Percentiles rank a stretch among this genome's conserved stretches.
Evolutionary conservation across 768 basidiomycete species (phyloP).

Genomic region (Rhizopogon roseolus): DNA sequence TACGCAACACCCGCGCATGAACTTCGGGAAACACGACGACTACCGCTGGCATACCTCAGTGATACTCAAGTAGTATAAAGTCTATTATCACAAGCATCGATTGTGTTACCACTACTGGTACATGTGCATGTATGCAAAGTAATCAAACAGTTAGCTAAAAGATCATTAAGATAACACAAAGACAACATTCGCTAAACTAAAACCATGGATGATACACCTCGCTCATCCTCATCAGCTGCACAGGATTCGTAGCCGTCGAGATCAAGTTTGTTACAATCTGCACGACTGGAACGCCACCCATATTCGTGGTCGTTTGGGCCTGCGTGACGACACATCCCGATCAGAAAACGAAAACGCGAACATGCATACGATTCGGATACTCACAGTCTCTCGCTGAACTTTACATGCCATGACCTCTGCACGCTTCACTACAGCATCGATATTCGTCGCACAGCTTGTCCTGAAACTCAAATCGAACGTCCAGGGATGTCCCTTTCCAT

Average conservation of each 20-base stretch:
- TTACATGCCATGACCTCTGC: conserved; percentile 86
- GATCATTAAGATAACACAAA: neutral
- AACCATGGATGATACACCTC: conserved; percentile 89
- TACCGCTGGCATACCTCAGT: neutral
- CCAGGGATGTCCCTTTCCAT: conserved; percentile 51
- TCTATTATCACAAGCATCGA: neutral
- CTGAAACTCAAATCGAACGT: conserved; percentile 57
- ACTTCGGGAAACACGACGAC: neutral
- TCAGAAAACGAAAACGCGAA: neutral
- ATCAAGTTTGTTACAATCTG: conserved; percentile 83
- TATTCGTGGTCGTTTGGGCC: conserved; percentile 18
- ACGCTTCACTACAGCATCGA: conserved; percentile 71
- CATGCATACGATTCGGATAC: conserved; percentile 1
- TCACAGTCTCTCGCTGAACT: conserved; percentile 77
- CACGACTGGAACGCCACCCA: conserved; percentile 43
- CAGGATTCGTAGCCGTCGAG: conserved; percentile 80
- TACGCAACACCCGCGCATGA: conserved; percentile 36
- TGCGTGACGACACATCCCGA: neutral
- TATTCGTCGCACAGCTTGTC: conserved; percentile 50
- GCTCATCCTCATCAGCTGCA: conserved; percentile 79
- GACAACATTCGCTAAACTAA: conserved; percentile 23
- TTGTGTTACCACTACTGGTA: neutral
- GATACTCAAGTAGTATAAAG: too few species aligned
- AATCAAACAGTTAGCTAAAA: neutral
- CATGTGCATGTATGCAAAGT: neutral